Evolutionary conservation across 2,329 filamentous ascomycete genomes (phyloP), one percentile per base, ranked within the genome.

Genomic region (Talaromyces sp.): DNA sequence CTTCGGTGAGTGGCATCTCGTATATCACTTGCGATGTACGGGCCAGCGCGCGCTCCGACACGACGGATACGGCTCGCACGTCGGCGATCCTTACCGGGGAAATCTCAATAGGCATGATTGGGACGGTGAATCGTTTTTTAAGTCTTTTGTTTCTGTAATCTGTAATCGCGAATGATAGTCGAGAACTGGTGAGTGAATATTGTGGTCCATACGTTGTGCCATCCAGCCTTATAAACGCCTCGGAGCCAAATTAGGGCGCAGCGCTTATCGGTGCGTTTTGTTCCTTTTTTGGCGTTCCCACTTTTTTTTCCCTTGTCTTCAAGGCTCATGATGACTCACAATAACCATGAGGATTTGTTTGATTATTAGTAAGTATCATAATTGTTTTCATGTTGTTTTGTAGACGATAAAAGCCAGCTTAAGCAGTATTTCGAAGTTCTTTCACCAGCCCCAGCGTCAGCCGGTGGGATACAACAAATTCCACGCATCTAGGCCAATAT

Each of bases 81-180:
- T 62, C 60, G 32, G 42, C 22, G 22, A n/a, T 7, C 19, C 33
- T 49, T 4, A 33, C 30, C 3, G 60, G 56, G 22, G 56, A 55
- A 13, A 62, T 62, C 5, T n/a, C 59, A 47, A 62, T 55, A n/a
- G 39, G 10, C 60, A 62, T 62, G 10, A 30, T 55, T 27, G 19
- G 19, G 25, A 25, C 8, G 1, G 44, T 13, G 9, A 47, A 22
- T 22, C 22, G 22, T 1, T 22, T 9, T 47, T 10, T 22, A 9
- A 22, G 25, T 15, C 17, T 39, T 39, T 39, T n/a, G 1, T n/a
- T 7, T 22, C 22, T 22, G 22, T 22, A 13, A 4, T 22, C 22
- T 22, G 22, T 22, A 13, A 4, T 15, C 22, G 44, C 44, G 44
- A 47, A 47, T 25, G 25, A 47, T 47, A 10, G 19, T 47, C 13